Conservation (phyloP, 495 filamentous ascomycete genomes). For the Podospora australis region DNA sequence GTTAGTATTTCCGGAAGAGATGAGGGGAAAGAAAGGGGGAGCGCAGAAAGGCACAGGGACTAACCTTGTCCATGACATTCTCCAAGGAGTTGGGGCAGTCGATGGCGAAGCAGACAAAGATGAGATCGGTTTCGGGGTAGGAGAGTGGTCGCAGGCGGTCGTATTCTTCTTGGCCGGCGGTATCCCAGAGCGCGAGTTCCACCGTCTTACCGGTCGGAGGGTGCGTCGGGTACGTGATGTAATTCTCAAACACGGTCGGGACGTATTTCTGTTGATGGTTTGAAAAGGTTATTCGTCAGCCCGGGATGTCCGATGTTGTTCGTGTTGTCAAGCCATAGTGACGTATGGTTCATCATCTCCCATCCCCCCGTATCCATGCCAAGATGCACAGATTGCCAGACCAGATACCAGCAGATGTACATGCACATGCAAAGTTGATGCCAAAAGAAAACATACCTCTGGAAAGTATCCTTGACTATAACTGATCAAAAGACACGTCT, state of each 20-base stretch:
- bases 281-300: neutral
- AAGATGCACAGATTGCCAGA: neutral
- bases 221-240: slow-evolving; percentile 93
- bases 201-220: slow-evolving; percentile 82
- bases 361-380: too few species aligned
- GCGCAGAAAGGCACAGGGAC: slow-evolving; percentile 9
- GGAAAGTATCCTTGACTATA: slow-evolving; percentile 98
- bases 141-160: slow-evolving; percentile 91
- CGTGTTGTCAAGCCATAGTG: too few species aligned
- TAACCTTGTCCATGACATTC: slow-evolving; percentile 97
- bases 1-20: too few species aligned
- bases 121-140: slow-evolving; percentile 93
- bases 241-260: slow-evolving; percentile 98
- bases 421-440: neutral
- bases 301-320: too few species aligned
- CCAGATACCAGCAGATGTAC: neutral
- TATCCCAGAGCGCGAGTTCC: slow-evolving; percentile 97
- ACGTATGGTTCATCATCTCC: too few species aligned
- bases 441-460: slow-evolving; percentile 57
- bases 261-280: slow-evolving; percentile 82
- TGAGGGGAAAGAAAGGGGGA: neutral
- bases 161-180: slow-evolving; percentile 97
- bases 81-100: slow-evolving; percentile 97
- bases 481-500: slow-evolving; percentile 96
- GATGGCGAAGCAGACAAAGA: slow-evolving; percentile 98